phyloP scores from a whole-genome alignment of 192 early-diverging fungal genomes.

The Umbelopsis sp. region DNA sequence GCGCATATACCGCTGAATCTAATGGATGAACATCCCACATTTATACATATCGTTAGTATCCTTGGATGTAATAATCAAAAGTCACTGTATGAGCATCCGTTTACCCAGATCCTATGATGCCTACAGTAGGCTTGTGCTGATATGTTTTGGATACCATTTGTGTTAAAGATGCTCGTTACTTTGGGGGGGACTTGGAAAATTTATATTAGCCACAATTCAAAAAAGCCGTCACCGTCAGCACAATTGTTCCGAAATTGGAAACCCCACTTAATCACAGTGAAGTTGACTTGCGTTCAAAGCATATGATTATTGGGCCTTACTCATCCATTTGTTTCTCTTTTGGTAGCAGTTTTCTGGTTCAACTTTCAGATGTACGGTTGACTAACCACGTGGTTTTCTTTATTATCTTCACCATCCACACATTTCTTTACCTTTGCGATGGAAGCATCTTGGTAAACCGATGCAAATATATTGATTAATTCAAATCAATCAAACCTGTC shows the following conservation, averaged over 20 bases:
- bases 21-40: background rate
- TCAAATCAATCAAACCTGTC: too few relatives aligned
- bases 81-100: background rate
- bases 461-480: too few relatives aligned
- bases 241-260: conserved; percentile 18
- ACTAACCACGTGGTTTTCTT: conserved; percentile 8
- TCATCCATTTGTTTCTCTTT: conserved; percentile 6
- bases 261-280: conserved; percentile 13
- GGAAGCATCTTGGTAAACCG: background rate
- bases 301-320: conserved; percentile 6
- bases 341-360: background rate
- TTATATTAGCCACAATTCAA: background rate
- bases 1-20: conserved; percentile 54
- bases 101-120: conserved; percentile 51
- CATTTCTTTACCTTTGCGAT: background rate
- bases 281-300: background rate
- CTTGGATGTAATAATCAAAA: too few relatives aligned
- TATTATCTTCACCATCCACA: background rate
- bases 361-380: background rate
- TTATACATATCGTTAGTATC: background rate
- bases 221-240: conserved; percentile 18
- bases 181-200: background rate
- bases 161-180: background rate
- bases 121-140: conserved; percentile 32
- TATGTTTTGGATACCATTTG: conserved; percentile 3